Base-by-base conservation (phyloP, 176 grass and related monocot species). In the Lolium multiflorum region DNA sequence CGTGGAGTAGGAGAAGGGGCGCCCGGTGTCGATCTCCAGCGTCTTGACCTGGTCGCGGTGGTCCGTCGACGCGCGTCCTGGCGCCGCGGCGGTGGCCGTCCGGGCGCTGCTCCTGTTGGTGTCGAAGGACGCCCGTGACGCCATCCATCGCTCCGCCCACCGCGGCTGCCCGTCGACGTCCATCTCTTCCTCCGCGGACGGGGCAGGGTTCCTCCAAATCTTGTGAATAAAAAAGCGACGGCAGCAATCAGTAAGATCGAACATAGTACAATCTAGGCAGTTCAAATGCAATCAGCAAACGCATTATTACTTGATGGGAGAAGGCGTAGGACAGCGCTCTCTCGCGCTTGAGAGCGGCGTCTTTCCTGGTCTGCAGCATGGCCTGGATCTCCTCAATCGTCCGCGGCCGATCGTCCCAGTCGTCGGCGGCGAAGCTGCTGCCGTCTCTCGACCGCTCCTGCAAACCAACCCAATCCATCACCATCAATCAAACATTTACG, bases 351-450 rank as follows among this genome's bases (percentile, higher is more conserved):
- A 98, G 85, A 26, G 90, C 90, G 8, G 96, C 93, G 63, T 96
- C 96, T 71, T 94, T 92, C 77, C 96, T 87, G 0, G 80, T 92
- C 76, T 96, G 94, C 50, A 99, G 80, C 92, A 94, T 92, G 2
- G 92, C 89, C 54, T 99, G 97, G 88, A 99, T 99, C 78, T 99
- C 97, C 86, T 96, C 92, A 18, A 96, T 93, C 7, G 94, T 99
- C 65, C 87, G 80, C 37, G 94, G 90, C 74, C 90, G 87, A 81
- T 99, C 90, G 16, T 99, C 97, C 94, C 97, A 94, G 74, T 96
- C 90, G 59, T 99, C 94, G n/a, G 90, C 92, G 12, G 94, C 90
- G 55, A 93, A 90, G 88, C 82, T 96, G 79, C 94, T 96, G 21
- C 92, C 97, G 17, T 99, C 97, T 47, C 97, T 85, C 18, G 97